Base-by-base conservation (phyloP, 2,329 filamentous ascomycete genomes). In the Alternaria postmessia region DNA sequence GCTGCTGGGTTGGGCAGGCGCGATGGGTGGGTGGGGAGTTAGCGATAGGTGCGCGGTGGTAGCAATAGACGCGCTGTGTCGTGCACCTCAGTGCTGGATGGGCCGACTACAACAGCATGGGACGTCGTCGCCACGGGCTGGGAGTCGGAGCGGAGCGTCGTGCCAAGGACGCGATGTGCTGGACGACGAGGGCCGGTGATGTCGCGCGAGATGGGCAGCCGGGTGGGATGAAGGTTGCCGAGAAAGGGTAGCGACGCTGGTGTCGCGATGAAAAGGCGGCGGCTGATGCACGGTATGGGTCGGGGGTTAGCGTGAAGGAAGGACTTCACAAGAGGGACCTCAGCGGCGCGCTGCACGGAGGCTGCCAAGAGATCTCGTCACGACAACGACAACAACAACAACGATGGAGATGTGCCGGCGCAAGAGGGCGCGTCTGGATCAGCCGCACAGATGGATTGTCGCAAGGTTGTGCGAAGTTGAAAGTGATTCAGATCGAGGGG, bases 91-190 rank as follows among this genome's bases (percentile, higher is more conserved):
- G 71, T 71, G 73, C 71, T 66, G 58, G 54, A 62, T 43, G 44
- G 59, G 61, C 49, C 46, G 67, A 42, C 57, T 71, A 73, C 56
- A 71, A 62, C 56, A 71, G 71, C 74, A 76, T 76, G 66, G 67
- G 68, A 66, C 46, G 70, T 61, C 68, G 70, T 72, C 66, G 70
- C 70, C 68, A 68, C 61, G 67, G 62, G 42, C 56, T 65, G 62
- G 55, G 59, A 16, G 61, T 51, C 54, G 65, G 43, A 59, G 64
- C 60, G 65, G 48, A 55, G 66, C 64, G 65, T 55, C 49, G 56
- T 54, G 65, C 55, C 57, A 57, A 53, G 64, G 54, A 53, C 41
- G 42, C 22, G 56, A 30, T 44, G 41, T 54, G 54, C 32, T 41
- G 47, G 42, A 46, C 22, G 26, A 36, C 41, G 55, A 32, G 51